phyloP scores from a whole-genome alignment of 2,329 filamentous ascomycete genomes.

The Penicillium brasilianum region DNA sequence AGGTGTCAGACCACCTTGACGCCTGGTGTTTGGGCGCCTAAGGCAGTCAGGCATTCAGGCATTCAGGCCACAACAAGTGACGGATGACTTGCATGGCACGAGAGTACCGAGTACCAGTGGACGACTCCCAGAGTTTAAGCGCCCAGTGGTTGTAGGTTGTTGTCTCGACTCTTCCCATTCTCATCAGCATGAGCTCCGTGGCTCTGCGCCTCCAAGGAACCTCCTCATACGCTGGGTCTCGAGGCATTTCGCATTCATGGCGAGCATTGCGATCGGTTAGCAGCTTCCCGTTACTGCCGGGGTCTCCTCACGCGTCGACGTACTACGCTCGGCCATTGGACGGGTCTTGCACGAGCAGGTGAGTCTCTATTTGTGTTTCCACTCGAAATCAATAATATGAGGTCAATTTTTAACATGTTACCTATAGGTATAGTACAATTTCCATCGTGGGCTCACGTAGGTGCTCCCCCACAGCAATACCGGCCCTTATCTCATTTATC shows the following conservation, averaged over 20 bases:
- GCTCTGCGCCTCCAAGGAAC: neutral
- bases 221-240: conserved; percentile 1
- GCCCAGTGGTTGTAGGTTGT: neutral
- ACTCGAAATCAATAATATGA: neutral
- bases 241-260: conserved; percentile 7
- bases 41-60: conserved; percentile 13
- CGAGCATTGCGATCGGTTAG: conserved; percentile 12
- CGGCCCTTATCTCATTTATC: conserved; percentile 24
- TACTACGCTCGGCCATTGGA: conserved; percentile 11
- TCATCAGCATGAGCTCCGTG: conserved; percentile 13
- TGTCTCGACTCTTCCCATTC: neutral
- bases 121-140: conserved; percentile 1
- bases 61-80: conserved; percentile 1
- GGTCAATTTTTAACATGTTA: neutral
- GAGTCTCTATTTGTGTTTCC: conserved; percentile 7
- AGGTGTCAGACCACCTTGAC: neutral
- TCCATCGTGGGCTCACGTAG: conserved; percentile 18
- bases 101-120: neutral
- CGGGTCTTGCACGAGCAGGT: conserved; percentile 15
- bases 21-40: neutral
- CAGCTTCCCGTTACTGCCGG: conserved; percentile 13
- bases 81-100: neutral
- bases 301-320: conserved; percentile 15
- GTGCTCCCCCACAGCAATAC: conserved; percentile 15
- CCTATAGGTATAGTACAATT: conserved; percentile 11